These are phyloP conservation scores for Pelargonium myrrhifolium DNA, from an alignment of 441 rosid species.

Conservation along the genomic window DNA sequence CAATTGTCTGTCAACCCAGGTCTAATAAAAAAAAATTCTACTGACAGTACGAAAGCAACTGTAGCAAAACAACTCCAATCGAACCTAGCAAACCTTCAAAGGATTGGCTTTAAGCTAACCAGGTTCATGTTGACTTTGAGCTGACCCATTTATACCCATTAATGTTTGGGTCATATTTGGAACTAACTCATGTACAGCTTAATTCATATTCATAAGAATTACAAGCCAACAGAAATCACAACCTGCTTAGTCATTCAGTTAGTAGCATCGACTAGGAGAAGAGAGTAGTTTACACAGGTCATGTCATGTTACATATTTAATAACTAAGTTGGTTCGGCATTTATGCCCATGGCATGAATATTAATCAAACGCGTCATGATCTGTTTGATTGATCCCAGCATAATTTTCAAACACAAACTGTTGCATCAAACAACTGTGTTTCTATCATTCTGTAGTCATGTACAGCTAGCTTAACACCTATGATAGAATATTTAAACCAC, in stretches of 20 bases:
- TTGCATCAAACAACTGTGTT: background rate
- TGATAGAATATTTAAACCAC: background rate
- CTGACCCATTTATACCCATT: background rate
- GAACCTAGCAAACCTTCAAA: background rate
- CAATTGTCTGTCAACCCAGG: too few relatives aligned
- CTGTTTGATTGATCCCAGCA: background rate
- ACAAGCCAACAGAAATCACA: too few relatives aligned
- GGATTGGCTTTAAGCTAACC: background rate
- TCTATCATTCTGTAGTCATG: background rate
- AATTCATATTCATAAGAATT: too few relatives aligned
- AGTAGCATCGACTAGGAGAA: background rate
- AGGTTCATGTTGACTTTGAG: background rate
- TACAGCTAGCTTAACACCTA: background rate
- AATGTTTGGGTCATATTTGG: background rate
- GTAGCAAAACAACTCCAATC: background rate
- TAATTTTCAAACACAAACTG: background rate
- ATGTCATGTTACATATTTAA: background rate
- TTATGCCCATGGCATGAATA: background rate
- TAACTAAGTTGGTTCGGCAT: background rate
- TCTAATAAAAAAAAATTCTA: background rate
- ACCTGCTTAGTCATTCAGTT: too few relatives aligned
- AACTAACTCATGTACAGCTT: background rate
- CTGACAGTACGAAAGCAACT: background rate
- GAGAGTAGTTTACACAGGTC: background rate
- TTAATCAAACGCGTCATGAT: background rate